Evolutionary conservation across 305 asterid species (phyloP).

Genomic region (Fraxinus xanthoxyloides): DNA sequence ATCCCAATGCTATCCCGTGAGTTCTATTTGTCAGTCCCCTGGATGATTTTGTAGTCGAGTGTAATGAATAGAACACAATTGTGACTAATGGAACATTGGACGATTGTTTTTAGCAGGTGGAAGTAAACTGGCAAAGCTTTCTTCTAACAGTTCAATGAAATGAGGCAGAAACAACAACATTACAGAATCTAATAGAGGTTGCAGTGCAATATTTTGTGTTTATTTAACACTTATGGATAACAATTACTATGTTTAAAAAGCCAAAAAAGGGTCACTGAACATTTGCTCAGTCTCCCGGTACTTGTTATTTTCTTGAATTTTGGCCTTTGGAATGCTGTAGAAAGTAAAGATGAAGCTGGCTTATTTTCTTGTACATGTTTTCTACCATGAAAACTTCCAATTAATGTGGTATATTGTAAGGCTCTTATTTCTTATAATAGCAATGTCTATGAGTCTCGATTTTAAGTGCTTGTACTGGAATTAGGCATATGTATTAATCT

Average conservation of each 20-base stretch:
- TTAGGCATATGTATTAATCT: background rate
- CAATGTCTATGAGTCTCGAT: background rate
- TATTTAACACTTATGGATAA: background rate
- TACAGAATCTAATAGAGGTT: background rate
- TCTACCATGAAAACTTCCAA: slow-evolving; percentile 6
- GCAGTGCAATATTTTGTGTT: slow-evolving; percentile 3
- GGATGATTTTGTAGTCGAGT: background rate
- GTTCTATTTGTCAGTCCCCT: slow-evolving; percentile 20
- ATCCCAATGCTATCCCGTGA: slow-evolving; percentile 59
- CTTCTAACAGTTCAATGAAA: slow-evolving; percentile 1
- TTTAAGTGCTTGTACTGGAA: background rate
- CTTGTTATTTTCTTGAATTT: slow-evolving; percentile 19
- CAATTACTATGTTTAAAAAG: slow-evolving; percentile 3
- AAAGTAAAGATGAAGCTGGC: slow-evolving; percentile 25
- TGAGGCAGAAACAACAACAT: background rate
- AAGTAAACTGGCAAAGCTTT: slow-evolving; percentile 27
- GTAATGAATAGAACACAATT: background rate
- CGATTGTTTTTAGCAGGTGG: slow-evolving; percentile 30
- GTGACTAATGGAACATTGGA: background rate
- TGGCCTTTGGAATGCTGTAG: slow-evolving; percentile 24
- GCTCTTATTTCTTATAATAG: background rate
- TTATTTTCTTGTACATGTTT: slow-evolving; percentile 26
- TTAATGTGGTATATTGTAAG: background rate
- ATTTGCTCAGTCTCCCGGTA: slow-evolving; percentile 7
- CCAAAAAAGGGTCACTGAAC: background rate